These are phyloP conservation scores for Sporothrix pseudoabietina DNA, from an alignment of 2,329 filamentous ascomycete genomes.

Conservation along the genomic window DNA sequence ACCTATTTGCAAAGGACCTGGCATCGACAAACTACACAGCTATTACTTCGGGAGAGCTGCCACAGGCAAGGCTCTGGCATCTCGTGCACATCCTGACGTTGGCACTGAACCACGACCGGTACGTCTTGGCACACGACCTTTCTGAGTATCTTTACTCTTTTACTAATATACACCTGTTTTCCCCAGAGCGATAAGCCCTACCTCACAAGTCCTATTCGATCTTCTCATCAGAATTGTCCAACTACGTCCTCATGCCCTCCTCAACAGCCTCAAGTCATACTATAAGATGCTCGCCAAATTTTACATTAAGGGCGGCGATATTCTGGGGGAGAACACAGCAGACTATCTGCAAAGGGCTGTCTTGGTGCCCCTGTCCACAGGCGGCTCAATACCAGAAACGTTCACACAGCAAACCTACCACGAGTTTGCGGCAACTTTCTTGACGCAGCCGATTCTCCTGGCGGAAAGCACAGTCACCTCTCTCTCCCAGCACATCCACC, in stretches of 20 bases:
- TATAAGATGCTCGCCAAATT: constrained; percentile 34
- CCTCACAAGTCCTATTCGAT: constrained; percentile 13
- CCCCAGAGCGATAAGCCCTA: not conserved
- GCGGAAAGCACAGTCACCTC: constrained; percentile 47
- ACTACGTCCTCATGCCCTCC: constrained; percentile 30
- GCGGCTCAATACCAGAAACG: not conserved
- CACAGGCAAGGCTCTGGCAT: constrained; percentile 40
- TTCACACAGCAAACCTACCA: constrained; percentile 39
- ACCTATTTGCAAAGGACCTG: constrained; percentile 51
- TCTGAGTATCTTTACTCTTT: not conserved
- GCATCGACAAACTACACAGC: constrained; percentile 42
- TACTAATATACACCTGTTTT: not conserved
- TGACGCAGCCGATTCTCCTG: constrained; percentile 44
- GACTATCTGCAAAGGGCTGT: constrained; percentile 32
- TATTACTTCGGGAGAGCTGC: constrained; percentile 42
- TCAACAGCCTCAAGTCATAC: constrained; percentile 35
- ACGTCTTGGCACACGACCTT: not conserved
- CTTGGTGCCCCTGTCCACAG: constrained; percentile 31
- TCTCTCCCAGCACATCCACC: constrained; percentile 46
- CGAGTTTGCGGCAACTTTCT: constrained; percentile 46
- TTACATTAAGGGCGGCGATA: constrained; percentile 27
- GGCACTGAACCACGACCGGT: constrained; percentile 40
- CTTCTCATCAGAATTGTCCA: constrained; percentile 33
- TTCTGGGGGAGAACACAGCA: constrained; percentile 15
- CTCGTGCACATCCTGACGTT: constrained; percentile 46